These are phyloP conservation scores for Gnetum montanum DNA, from an alignment of 75 land plant genomes.

Conservation along the genomic window DNA sequence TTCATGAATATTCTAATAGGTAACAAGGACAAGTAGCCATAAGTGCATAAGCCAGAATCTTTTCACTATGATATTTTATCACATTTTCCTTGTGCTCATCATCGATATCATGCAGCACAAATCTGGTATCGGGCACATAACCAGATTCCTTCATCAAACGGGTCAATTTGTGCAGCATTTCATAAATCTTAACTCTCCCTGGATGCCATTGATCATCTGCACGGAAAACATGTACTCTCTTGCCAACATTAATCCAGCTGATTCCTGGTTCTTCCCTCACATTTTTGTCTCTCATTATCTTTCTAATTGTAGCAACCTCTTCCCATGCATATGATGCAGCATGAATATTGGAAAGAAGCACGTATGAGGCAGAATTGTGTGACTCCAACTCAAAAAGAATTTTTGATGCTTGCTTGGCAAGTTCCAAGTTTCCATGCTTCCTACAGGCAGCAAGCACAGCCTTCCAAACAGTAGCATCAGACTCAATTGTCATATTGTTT, in stretches of 20 bases:
- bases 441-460: conserved; percentile 38
- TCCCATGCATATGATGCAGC: conserved; percentile 35
- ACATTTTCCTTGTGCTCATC: conserved; percentile 43
- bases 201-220: conserved; percentile 39
- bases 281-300: conserved; percentile 22
- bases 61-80: conserved; percentile 47
- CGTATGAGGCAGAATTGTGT: conserved; percentile 33
- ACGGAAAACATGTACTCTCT: conserved; percentile 35
- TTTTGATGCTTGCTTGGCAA: conserved; percentile 33
- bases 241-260: conserved; percentile 49
- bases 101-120: conserved; percentile 39
- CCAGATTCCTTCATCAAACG: conserved; percentile 31
- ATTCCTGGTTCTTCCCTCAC: conserved; percentile 39
- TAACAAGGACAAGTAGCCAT: conserved; percentile 2
- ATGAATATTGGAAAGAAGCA: conserved; percentile 41
- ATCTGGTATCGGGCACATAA: conserved; percentile 45
- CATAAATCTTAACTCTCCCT: conserved; percentile 27
- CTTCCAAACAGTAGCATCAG: conserved; percentile 39
- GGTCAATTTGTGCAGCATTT: conserved; percentile 31
- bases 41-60: conserved; percentile 9
- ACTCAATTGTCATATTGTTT: conserved; percentile 26
- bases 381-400: conserved; percentile 32
- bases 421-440: conserved; percentile 29
- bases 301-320: conserved; percentile 31
- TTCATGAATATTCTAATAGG: conserved; percentile 2